Evolutionary conservation across 179 eudicot species (phyloP), one percentile per base, ranked within the genome.

Genomic region (Monotropa hypopitys): DNA sequence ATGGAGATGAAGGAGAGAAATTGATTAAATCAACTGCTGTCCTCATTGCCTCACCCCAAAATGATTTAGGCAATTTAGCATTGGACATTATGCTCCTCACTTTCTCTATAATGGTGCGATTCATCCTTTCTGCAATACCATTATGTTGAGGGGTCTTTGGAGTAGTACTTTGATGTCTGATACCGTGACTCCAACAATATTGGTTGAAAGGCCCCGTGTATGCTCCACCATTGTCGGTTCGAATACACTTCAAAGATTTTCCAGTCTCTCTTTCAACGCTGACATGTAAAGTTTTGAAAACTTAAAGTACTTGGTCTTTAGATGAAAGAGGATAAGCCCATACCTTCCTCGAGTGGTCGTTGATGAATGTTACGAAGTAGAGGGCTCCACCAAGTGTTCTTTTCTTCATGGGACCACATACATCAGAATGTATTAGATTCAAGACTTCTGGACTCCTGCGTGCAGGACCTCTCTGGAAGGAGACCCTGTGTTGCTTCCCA

Each of bases 361-460:
- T 72, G 47, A 76, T 46, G 21, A 63, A 76, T 5, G 72, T 62
- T 1, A 76, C 59, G 32, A 76, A 76, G 7, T 76, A 63, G 4
- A 1, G 23, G 15, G 57, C 78, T 9, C 70, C 70, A n/a, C 3
- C 71, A 42, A 11, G 4, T 21, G 78, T 32, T 1, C 45, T 59
- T 9, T 20, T 38, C 18, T 10, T 75, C 23, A n/a, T n/a, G 0
- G 46, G 73, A 8, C 73, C 73, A 42, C 53, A 59, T 0, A 75
- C 53, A 75, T 75, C 78, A 6, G 78, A 33, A 32, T 75, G 56
- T 7, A 59, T 16, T 10, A 75, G 21, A 3, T 75, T 40, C 1
- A 75, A 40, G 2, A 42, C 15, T 20, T n/a, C n/a, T n/a, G n/a
- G n/a, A n/a, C n/a, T n/a, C n/a, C n/a, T n/a, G n/a, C n/a, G n/a